Conservation (phyloP, 2,329 filamentous ascomycete species). For the Aspergillus sp. region DNA sequence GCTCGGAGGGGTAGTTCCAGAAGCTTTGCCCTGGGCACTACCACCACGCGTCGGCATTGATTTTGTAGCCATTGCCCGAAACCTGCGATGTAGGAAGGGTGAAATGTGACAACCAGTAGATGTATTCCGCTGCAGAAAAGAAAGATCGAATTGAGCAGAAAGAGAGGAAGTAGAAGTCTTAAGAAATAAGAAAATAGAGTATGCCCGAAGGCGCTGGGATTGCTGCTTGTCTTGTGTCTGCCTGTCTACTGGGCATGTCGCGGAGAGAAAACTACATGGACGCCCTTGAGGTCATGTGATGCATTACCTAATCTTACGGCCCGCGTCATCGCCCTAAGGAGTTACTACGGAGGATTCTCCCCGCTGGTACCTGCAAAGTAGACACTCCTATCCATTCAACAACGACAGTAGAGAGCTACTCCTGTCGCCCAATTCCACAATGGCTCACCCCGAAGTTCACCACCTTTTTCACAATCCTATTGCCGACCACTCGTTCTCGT, state of each 20-base stretch:
- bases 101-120: not conserved
- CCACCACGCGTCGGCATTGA: constrained; percentile 33
- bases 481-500: constrained; percentile 95
- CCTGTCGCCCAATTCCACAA: constrained; percentile 61
- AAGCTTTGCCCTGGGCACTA: constrained; percentile 30
- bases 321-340: constrained; percentile 13
- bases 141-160: constrained; percentile 3
- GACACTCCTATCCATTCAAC: not conserved
- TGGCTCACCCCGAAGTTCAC: constrained; percentile 84
- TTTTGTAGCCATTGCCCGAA: constrained; percentile 29
- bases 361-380: not conserved
- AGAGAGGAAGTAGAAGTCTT: not conserved
- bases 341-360: not conserved
- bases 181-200: not conserved
- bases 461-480: constrained; percentile 96
- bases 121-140: not conserved
- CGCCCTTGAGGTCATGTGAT: constrained; percentile 12
- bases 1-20: constrained; percentile 55
- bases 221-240: not conserved
- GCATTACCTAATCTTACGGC: constrained; percentile 10
- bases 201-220: not conserved
- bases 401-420: constrained; percentile 95
- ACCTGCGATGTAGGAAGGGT: not conserved
- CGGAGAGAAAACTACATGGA: constrained; percentile 4
- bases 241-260: not conserved